Percentiles rank a stretch among this genome's conserved stretches.
Conservation (phyloP, 2,329 filamentous ascomycete species). For the Ceratocystis papillata region DNA sequence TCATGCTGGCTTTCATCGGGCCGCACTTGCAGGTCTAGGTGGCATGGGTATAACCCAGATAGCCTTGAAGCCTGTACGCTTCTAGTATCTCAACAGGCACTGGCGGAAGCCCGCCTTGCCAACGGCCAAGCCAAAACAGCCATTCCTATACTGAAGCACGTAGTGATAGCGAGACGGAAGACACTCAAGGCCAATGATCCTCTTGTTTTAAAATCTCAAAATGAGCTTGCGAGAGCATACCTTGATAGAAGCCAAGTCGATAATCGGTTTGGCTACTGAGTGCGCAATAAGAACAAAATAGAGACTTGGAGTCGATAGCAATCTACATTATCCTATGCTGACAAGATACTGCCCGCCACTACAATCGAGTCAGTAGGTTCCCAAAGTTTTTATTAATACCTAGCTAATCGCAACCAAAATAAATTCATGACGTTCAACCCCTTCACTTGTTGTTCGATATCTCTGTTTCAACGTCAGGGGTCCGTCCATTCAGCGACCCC, state of each 20-base stretch:
- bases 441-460: constrained; percentile 18
- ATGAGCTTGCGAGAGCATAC: too few species aligned
- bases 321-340: too few species aligned
- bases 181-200: not conserved
- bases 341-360: too few species aligned
- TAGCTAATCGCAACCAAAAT: not conserved
- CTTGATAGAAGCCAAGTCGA: not conserved
- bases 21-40: not conserved
- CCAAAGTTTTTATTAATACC: not conserved
- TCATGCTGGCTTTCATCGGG: not conserved
- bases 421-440: not conserved
- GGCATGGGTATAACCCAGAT: not conserved
- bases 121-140: not conserved
- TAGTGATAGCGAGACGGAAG: not conserved
- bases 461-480: constrained; percentile 81
- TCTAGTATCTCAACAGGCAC: not conserved
- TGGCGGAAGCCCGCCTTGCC: not conserved
- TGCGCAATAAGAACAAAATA: too few species aligned
- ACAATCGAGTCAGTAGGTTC: too few species aligned
- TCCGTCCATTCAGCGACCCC: constrained; percentile 65
- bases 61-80: not conserved
- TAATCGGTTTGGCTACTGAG: too few species aligned
- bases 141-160: not conserved
- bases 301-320: too few species aligned
- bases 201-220: not conserved